phyloP scores from a whole-genome alignment of 2,329 filamentous ascomycete species.

The Aureobasidium sp. region DNA sequence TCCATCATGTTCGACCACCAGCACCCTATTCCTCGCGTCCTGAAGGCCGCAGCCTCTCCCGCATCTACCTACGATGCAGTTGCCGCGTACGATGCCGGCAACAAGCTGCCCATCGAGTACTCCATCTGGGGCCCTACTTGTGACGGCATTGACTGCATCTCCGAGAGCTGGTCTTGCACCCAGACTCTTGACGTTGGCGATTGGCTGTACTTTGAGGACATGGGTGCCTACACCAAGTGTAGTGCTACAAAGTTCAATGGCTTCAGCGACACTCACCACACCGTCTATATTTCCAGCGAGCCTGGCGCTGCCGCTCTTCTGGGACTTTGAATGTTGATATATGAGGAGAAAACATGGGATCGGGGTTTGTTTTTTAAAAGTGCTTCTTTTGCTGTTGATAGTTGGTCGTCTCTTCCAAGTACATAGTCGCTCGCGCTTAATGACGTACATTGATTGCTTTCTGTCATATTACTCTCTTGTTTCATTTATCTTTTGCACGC shows the following conservation, averaged over 20 bases:
- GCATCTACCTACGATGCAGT: conserved; percentile 25
- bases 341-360: neutral
- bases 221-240: conserved; percentile 98
- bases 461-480: too few relatives aligned
- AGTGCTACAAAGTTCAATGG: conserved; percentile 97
- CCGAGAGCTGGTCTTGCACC: conserved; percentile 68
- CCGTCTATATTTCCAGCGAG: conserved; percentile 93
- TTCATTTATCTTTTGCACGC: too few relatives aligned
- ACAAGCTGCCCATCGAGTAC: conserved; percentile 59
- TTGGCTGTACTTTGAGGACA: conserved; percentile 98
- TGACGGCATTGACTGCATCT: conserved; percentile 94
- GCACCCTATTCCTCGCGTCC: conserved; percentile 74
- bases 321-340: conserved; percentile 24
- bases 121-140: conserved; percentile 98
- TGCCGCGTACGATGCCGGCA: conserved; percentile 35
- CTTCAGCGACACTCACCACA: conserved; percentile 85
- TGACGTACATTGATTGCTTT: too few relatives aligned
- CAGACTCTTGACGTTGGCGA: conserved; percentile 83
- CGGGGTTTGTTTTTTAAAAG: neutral
- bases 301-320: conserved; percentile 72
- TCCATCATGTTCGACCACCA: conserved; percentile 99
- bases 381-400: neutral
- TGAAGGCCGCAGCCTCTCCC: conserved; percentile 50
- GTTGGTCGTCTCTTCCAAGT: too few relatives aligned
- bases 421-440: too few relatives aligned